phyloP scores from a whole-genome alignment of 306 rosid species.

The Senna tora region DNA sequence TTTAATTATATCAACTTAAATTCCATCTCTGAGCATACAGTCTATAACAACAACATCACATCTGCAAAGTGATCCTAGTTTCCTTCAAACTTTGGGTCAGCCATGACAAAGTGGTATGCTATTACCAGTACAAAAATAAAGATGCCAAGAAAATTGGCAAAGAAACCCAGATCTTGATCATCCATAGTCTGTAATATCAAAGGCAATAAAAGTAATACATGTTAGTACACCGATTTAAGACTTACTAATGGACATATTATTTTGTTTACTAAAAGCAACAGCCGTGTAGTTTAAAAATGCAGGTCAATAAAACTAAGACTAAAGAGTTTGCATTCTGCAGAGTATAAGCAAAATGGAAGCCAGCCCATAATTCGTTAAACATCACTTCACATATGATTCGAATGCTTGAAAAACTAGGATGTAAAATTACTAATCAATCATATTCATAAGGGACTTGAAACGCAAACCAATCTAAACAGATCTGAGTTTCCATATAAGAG shows the following conservation, averaged over 20 bases:
- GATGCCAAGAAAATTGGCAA: conserved; percentile 91
- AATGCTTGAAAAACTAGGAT: conserved; percentile 1
- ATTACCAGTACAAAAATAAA: conserved; percentile 83
- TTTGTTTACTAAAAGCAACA: conserved; percentile 14
- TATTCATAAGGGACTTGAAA: not conserved
- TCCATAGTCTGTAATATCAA: conserved; percentile 70
- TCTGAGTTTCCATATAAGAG: not conserved
- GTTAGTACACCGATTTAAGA: conserved; percentile 19
- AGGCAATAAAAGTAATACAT: conserved; percentile 18
- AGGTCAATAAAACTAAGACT: not conserved
- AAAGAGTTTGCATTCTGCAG: not conserved
- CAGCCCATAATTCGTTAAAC: not conserved
- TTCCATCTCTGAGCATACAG: conserved; percentile 38
- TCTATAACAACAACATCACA: conserved; percentile 42
- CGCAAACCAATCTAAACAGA: not conserved
- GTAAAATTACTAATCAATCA: not conserved
- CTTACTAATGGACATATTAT: not conserved
- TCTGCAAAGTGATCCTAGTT: conserved; percentile 47
- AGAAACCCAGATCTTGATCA: conserved; percentile 86
- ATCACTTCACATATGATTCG: not conserved
- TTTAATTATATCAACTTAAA: conserved; percentile 37
- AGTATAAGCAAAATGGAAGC: not conserved
- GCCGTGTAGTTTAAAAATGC: not conserved
- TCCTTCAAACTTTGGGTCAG: conserved; percentile 84
- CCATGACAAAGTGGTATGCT: conserved; percentile 86